These are phyloP conservation scores for Dillenia suffruticosa DNA, from an alignment of 164 flowering plant genomes.

Conservation along the genomic window DNA sequence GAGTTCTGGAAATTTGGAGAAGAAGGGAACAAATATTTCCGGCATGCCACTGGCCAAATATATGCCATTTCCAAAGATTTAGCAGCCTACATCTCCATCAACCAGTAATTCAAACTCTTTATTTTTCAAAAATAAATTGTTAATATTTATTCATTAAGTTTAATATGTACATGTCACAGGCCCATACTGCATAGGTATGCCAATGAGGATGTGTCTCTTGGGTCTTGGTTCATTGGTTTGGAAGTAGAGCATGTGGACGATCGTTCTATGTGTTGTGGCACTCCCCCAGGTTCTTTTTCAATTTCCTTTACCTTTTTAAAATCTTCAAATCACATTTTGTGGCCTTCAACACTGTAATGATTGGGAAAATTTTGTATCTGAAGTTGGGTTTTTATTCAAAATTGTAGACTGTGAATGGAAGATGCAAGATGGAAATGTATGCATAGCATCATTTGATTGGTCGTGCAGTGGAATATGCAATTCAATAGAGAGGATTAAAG, in stretches of 20 bases:
- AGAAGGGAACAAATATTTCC: conserved; percentile 85
- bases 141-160: neutral
- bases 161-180: conserved; percentile 23
- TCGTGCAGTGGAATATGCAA: conserved; percentile 84
- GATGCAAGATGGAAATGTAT: conserved; percentile 53
- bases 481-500: conserved; percentile 71
- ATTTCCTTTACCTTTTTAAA: too few relatives aligned
- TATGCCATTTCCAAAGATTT: conserved; percentile 88
- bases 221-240: conserved; percentile 75
- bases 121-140: neutral
- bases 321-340: too few relatives aligned
- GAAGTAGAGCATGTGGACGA: conserved; percentile 78
- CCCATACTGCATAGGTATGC: conserved; percentile 69
- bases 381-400: neutral
- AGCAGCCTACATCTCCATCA: conserved; percentile 68
- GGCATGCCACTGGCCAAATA: conserved; percentile 95
- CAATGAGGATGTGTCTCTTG: conserved; percentile 81
- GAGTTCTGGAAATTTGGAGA: conserved; percentile 92
- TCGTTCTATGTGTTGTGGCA: conserved; percentile 70
- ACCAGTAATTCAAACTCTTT: conserved; percentile 34
- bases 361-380: too few relatives aligned
- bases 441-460: conserved; percentile 91
- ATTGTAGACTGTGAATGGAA: conserved; percentile 80
- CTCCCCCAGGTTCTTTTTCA: conserved; percentile 57
- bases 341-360: too few relatives aligned